Conservation (phyloP, 2,329 filamentous ascomycete genomes). For the Calonectria fujianensis region DNA sequence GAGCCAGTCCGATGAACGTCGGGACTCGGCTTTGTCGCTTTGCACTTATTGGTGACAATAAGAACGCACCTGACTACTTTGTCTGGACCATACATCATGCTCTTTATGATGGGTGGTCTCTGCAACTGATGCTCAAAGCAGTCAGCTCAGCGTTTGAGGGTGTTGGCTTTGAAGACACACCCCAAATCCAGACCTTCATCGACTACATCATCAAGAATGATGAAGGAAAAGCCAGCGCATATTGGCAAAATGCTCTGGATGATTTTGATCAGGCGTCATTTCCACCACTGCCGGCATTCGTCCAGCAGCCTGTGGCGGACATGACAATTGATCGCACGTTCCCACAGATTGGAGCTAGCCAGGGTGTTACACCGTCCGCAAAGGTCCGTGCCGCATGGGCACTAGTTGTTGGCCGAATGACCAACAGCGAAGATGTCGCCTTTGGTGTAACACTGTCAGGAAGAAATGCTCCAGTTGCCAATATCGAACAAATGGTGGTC, state of each 20-base stretch:
- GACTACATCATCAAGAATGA: slow-evolving; percentile 16
- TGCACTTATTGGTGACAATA: slow-evolving; percentile 2
- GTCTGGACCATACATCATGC: slow-evolving; percentile 56
- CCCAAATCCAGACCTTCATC: slow-evolving; percentile 31
- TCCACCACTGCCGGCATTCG: slow-evolving; percentile 31
- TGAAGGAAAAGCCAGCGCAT: not conserved
- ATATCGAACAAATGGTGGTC: slow-evolving; percentile 48
- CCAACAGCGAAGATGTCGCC: slow-evolving; percentile 45
- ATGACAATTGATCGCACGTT: slow-evolving; percentile 14
- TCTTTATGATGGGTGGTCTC: slow-evolving; percentile 56
- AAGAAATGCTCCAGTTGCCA: slow-evolving; percentile 49
- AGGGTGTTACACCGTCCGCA: slow-evolving; percentile 34
- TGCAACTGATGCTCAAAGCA: slow-evolving; percentile 42
- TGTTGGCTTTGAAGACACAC: not conserved
- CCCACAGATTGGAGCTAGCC: not conserved
- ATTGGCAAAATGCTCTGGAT: slow-evolving; percentile 29
- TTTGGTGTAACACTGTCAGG: slow-evolving; percentile 54
- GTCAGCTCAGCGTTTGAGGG: slow-evolving; percentile 37
- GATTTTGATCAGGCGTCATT: slow-evolving; percentile 23
- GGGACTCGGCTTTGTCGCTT: slow-evolving; percentile 34
- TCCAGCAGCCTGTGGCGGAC: slow-evolving; percentile 33
- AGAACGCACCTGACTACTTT: slow-evolving; percentile 32
- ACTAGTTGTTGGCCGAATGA: slow-evolving; percentile 46
- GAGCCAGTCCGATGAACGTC: slow-evolving; percentile 28
- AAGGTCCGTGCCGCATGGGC: slow-evolving; percentile 56